These are phyloP conservation scores for Vanrija sp. DNA, from an alignment of 1,284 basidiomycete genomes.

Conservation along the genomic window DNA sequence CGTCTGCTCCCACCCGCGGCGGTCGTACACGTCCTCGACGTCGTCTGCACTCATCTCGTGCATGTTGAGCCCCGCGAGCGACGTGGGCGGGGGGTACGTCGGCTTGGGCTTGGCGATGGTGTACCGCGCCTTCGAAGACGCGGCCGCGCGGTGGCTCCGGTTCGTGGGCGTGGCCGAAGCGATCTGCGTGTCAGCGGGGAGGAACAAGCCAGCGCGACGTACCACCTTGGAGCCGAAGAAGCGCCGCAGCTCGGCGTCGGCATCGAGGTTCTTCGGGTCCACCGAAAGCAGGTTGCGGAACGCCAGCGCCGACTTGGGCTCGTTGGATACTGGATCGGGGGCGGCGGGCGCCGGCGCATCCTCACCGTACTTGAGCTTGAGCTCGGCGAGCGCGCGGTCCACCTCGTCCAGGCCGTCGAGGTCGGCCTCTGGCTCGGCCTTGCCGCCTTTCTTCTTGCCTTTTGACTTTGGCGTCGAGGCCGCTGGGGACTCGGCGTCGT, in stretches of 20 bases:
- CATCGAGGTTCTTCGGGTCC: constrained; percentile 72
- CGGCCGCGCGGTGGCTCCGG: constrained; percentile 12
- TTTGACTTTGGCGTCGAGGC: constrained; percentile 46
- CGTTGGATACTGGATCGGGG: constrained; percentile 4
- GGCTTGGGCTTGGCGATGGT: constrained; percentile 45
- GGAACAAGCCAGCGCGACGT: constrained; percentile 25
- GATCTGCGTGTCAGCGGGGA: constrained; percentile 21
- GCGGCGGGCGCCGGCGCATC: constrained; percentile 2
- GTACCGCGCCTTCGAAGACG: constrained; percentile 34
- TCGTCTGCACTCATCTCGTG: constrained; percentile 60
- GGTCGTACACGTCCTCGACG: constrained; percentile 50
- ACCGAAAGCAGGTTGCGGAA: constrained; percentile 63
- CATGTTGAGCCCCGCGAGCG: constrained; percentile 60
- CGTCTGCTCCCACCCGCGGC: constrained; percentile 51
- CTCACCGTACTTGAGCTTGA: constrained; percentile 60
- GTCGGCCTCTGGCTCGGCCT: constrained; percentile 16
- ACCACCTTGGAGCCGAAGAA: constrained; percentile 90
- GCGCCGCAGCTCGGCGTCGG: constrained; percentile 78
- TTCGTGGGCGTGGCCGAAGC: constrained; percentile 28
- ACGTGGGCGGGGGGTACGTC: constrained; percentile 50
- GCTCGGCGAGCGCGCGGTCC: constrained; percentile 73
- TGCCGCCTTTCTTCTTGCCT: constrained; percentile 55
- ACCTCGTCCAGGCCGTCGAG: constrained; percentile 67
- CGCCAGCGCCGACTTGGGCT: constrained; percentile 17
- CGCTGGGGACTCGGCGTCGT: constrained; percentile 11